Conservation (phyloP, 371 early-diverging fungal genomes). For the Gilbertella persicaria region DNA sequence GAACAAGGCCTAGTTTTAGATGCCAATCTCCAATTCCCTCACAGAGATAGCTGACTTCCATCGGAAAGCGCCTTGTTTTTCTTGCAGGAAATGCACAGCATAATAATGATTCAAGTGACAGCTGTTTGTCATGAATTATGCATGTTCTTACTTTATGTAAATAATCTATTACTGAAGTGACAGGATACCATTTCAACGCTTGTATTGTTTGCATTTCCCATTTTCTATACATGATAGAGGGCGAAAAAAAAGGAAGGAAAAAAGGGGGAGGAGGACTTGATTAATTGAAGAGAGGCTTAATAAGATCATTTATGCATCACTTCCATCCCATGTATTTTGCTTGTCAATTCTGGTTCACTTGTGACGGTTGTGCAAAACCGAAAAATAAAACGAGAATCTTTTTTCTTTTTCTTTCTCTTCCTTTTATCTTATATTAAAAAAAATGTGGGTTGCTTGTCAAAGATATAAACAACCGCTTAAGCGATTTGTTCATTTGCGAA, state of each 20-base stretch:
- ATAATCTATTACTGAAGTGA: background rate
- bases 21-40: constrained; percentile 12
- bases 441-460: constrained; percentile 18
- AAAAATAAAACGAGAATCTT: background rate
- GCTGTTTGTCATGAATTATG: background rate
- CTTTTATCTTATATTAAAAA: background rate
- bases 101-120: background rate
- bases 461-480: constrained; percentile 10
- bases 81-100: background rate
- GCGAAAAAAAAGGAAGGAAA: too few species aligned
- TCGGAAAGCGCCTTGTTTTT: background rate
- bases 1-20: background rate
- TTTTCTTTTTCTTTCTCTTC: background rate
- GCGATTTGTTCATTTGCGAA: background rate
- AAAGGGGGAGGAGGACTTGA: background rate
- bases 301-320: too few species aligned
- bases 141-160: background rate
- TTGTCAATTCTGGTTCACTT: too few species aligned
- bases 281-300: too few species aligned
- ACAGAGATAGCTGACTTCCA: background rate
- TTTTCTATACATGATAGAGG: background rate
- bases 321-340: too few species aligned
- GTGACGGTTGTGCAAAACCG: too few species aligned
- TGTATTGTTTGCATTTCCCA: background rate
- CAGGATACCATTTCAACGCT: constrained; percentile 1